These are phyloP conservation scores for Colletotrichum spinosum DNA, from an alignment of 2,329 filamentous ascomycete genomes.

Conservation along the genomic window DNA sequence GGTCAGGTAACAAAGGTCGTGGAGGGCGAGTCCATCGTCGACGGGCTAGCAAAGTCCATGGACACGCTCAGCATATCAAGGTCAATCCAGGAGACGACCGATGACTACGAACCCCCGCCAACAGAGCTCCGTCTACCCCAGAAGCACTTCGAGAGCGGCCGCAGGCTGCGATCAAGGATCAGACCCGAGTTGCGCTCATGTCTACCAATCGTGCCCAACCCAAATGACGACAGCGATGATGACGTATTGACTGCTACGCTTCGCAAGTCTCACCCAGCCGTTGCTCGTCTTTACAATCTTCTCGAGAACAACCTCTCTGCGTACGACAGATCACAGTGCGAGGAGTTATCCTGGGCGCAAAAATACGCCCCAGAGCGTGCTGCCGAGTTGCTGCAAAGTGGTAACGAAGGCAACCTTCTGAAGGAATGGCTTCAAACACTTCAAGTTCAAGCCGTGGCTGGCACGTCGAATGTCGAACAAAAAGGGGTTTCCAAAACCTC, in stretches of 20 bases:
- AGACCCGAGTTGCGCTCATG: slow-evolving; percentile 56
- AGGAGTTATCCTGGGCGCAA: slow-evolving; percentile 79
- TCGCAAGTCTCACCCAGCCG: slow-evolving; percentile 63
- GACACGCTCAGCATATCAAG: slow-evolving; percentile 50
- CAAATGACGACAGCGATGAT: slow-evolving; percentile 47
- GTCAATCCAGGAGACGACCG: slow-evolving; percentile 48
- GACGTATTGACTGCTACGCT: slow-evolving; percentile 44
- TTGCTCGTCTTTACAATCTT: slow-evolving; percentile 68
- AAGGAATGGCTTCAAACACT: slow-evolving; percentile 85
- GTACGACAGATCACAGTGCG: slow-evolving; percentile 83
- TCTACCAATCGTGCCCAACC: slow-evolving; percentile 16
- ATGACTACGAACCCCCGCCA: slow-evolving; percentile 59
- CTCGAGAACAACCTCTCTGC: slow-evolving; percentile 76
- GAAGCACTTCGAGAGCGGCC: slow-evolving; percentile 69
- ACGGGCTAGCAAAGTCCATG: slow-evolving; percentile 49
- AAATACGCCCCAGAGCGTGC: slow-evolving; percentile 84
- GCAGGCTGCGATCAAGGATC: slow-evolving; percentile 63
- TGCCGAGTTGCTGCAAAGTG: slow-evolving; percentile 79
- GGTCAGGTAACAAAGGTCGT: slow-evolving; percentile 56
- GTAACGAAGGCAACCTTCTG: slow-evolving; percentile 76
- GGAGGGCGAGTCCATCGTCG: slow-evolving; percentile 57
- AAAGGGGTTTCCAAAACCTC: slow-evolving; percentile 44
- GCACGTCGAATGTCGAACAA: slow-evolving; percentile 52
- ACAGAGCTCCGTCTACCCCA: slow-evolving; percentile 64
- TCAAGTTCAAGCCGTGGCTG: slow-evolving; percentile 80